Evolutionary conservation across 352 stramenopile genomes (phyloP), one percentile per base, ranked within the genome.

Genomic region (Phytophthora capsici): DNA sequence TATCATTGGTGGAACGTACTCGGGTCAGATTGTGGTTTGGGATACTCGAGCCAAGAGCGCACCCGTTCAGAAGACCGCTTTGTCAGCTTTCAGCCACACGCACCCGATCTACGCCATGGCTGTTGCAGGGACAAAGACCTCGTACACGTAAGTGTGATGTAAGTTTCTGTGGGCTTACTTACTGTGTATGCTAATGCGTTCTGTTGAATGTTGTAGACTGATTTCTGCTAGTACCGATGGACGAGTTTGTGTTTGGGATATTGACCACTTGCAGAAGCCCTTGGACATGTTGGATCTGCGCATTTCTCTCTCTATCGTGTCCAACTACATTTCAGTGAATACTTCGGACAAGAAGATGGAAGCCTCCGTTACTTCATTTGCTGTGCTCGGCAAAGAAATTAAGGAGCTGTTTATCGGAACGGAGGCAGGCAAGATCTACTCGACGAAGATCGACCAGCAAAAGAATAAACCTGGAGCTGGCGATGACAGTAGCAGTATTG

Each of bases 71-170:
- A 95, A 94, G 61, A 96, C 86, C 4, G 86, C 82, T 46, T 65
- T 96, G 20, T 93, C 87, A 26, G 77, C 85, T 13, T 84, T 80
- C 28, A 91, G 84, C 53, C 89, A 96, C 60, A 96, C 87, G 23
- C 89, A 96, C 49, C 89, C 89, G 19, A 94, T 96, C 54, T 96
- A 96, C 63, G 77, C 86, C 2, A 94, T 96, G 83, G 68, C 76
- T 34, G 73, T 96, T 50, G 80, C 92, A 13, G 89, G 89, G 26
- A 89, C 82, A 14, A 95, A 95, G 69, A 91, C 69, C 25, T 80
- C 84, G 9, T 92, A 91, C 66, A 80, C 88, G 87, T 95, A 82
- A 56, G 82, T 82, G 17, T 20, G 26, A 17, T 28, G 41, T 4
- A 20, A 26, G 2, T 23, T 30, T 26, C 5, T 14, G 37, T 36